Evolutionary conservation across 345 rosid species (phyloP), one percentile per base, ranked within the genome.

Genomic region (Acer yangbiense): DNA sequence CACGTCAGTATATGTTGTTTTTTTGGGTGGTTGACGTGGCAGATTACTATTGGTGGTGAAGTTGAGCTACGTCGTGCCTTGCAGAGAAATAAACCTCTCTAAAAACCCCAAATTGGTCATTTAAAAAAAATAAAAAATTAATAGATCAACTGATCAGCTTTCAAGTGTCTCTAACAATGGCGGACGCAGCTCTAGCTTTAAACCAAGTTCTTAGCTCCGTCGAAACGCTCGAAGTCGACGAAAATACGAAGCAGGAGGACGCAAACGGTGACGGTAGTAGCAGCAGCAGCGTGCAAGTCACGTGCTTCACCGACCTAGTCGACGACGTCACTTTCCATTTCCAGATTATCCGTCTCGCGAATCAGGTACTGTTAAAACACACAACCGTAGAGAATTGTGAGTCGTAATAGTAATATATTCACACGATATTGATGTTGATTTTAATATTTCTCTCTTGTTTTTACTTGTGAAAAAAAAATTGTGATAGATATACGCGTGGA

Each of bases 401-500:
- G 13, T 46, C 46, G 1, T 43, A 17, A 35, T 39, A 68, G 2
- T 46, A 3, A 70, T 50, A 43, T 43, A 43, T 8, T 43, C 50
- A 10, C 12, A 1, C 50, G 50, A 46, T 46, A 46, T 46, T 46
- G 50, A 11, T 11, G 2, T 10, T 46, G 50, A 46, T 46, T 9
- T 46, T 46, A 10, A 46, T 46, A 46, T 46, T 46, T 46, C 50
- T 44, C 50, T 46, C 50, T 46, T 46, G 50, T 46, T 46, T 46
- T 46, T 46, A 46, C 50, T 46, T 46, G 50, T 46, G 10, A 46
- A 9, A 46, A 29, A 29, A 29, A 46, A 46, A 46, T 46, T 46
- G 50, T 60, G 27, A 46, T 32, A 94, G 97, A 89, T 96, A 60
- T 94, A 91, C 66, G 94, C 92, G 10, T 94, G 99, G 98, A 76